Evolutionary conservation across 2,329 filamentous ascomycete species (phyloP).

Genomic region (Chaetomium sp.): DNA sequence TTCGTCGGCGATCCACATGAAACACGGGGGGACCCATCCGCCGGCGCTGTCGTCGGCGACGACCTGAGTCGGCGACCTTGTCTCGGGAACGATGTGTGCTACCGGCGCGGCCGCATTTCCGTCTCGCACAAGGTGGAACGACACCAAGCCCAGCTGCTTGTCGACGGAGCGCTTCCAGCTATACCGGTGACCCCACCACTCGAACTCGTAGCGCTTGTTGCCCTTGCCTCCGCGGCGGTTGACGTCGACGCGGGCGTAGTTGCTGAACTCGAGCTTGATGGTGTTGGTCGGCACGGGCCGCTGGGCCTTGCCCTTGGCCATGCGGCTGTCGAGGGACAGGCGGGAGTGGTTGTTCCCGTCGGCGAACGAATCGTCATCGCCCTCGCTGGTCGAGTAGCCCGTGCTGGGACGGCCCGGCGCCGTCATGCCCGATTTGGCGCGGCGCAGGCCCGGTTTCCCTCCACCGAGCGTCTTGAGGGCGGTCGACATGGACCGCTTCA

Average conservation of each 20-base stretch:
- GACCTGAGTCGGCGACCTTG: constrained; percentile 69
- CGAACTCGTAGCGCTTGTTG: constrained; percentile 82
- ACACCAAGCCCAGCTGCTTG: constrained; percentile 68
- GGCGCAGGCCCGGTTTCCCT: constrained; percentile 41
- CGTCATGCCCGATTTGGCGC: constrained; percentile 42
- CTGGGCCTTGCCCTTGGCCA: constrained; percentile 35
- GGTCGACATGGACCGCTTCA: constrained; percentile 52
- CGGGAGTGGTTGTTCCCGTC: constrained; percentile 35
- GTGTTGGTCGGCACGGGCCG: constrained; percentile 66
- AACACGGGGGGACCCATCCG: constrained; percentile 87
- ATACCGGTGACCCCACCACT: constrained; percentile 89
- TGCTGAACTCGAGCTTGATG: constrained; percentile 92
- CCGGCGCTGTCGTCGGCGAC: constrained; percentile 74
- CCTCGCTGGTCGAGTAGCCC: constrained; percentile 41
- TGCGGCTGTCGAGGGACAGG: constrained; percentile 38
- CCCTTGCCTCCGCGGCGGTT: constrained; percentile 66
- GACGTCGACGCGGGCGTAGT: constrained; percentile 91
- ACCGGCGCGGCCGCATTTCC: constrained; percentile 63
- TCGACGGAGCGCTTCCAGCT: constrained; percentile 76
- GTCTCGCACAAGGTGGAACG: constrained; percentile 77
- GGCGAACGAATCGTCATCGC: constrained; percentile 39
- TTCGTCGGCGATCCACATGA: constrained; percentile 84
- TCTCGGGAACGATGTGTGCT: constrained; percentile 84
- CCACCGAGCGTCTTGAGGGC: constrained; percentile 52
- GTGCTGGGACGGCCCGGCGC: constrained; percentile 41